Percentiles rank a stretch among this genome's conserved stretches.
Conservation (phyloP, 225 moss, liverwort and hornwort genomes). For the Antitrichia curtipendula region DNA sequence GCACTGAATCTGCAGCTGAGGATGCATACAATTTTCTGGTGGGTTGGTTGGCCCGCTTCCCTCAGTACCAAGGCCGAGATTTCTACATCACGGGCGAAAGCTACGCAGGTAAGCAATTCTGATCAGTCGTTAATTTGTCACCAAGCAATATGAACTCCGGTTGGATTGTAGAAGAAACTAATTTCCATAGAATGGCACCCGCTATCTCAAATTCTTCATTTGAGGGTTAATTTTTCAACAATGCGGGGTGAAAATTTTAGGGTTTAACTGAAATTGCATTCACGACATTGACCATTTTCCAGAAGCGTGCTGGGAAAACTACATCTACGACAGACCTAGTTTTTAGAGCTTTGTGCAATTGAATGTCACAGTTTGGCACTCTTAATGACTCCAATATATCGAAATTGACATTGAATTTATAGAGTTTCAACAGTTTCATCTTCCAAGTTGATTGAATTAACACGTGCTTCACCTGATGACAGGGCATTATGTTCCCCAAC, state of each 20-base stretch:
- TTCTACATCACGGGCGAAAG: conserved; percentile 79
- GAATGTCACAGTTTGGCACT: background rate
- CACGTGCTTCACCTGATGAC: background rate
- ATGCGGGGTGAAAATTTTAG: no score
- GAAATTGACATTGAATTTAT: background rate
- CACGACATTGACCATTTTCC: no score
- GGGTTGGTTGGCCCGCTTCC: conserved; percentile 66
- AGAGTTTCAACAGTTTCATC: background rate
- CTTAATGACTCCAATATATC: background rate
- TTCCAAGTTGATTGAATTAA: background rate
- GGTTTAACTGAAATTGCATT: background rate
- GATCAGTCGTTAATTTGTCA: background rate
- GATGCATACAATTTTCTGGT: conserved; percentile 59
- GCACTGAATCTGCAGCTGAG: conserved; percentile 32
- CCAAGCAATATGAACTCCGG: background rate
- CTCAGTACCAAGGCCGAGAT: conserved; percentile 45
- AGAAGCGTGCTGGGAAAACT: no score
- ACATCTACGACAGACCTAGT: background rate
- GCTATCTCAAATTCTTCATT: no score
- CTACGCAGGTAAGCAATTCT: conserved; percentile 21
- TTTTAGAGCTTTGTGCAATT: no score
- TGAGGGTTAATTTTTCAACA: background rate
- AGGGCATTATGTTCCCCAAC: conserved; percentile 70
- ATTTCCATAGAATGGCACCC: no score
- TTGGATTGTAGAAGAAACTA: background rate